Evolutionary conservation across 1,284 basidiomycete genomes (phyloP).

Genomic region (Irpex sp.): DNA sequence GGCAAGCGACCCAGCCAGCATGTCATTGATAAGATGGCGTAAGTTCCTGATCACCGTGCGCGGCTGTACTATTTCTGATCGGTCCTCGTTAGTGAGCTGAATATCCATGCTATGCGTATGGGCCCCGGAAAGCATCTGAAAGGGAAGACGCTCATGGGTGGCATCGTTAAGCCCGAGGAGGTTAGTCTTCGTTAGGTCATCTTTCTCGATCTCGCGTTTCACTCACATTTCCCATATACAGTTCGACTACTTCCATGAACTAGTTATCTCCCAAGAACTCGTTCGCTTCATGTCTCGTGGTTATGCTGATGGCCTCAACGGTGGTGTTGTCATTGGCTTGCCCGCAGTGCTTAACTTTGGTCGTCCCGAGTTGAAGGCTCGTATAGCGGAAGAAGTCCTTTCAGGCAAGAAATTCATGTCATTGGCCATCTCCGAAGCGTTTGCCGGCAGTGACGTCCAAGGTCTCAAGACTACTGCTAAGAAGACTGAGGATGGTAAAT

Average conservation of each 20-base stretch:
- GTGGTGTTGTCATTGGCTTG: constrained; percentile 71
- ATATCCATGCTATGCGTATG: constrained; percentile 87
- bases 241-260: constrained; percentile 78
- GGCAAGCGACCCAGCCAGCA: constrained; percentile 67
- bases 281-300: constrained; percentile 23
- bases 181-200: constrained; percentile 11
- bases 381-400: constrained; percentile 81
- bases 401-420: constrained; percentile 68
- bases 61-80: not conserved
- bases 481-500: constrained; percentile 79
- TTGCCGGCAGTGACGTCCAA: constrained; percentile 88
- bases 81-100: constrained; percentile 45
- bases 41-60: constrained; percentile 21
- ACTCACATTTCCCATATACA: constrained; percentile 16
- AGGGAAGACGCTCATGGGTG: constrained; percentile 78
- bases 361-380: constrained; percentile 68
- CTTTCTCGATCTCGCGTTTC: constrained; percentile 3
- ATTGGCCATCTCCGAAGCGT: constrained; percentile 70
- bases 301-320: constrained; percentile 29
- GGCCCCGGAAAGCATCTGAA: constrained; percentile 85
- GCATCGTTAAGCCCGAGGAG: constrained; percentile 83
- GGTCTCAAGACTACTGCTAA: constrained; percentile 79
- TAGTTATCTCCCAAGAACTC: constrained; percentile 36
- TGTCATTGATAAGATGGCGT: constrained; percentile 72
- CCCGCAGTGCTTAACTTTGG: constrained; percentile 86